Base-by-base conservation (phyloP, 208 protist species). In the Wallacemonas sp. region DNA sequence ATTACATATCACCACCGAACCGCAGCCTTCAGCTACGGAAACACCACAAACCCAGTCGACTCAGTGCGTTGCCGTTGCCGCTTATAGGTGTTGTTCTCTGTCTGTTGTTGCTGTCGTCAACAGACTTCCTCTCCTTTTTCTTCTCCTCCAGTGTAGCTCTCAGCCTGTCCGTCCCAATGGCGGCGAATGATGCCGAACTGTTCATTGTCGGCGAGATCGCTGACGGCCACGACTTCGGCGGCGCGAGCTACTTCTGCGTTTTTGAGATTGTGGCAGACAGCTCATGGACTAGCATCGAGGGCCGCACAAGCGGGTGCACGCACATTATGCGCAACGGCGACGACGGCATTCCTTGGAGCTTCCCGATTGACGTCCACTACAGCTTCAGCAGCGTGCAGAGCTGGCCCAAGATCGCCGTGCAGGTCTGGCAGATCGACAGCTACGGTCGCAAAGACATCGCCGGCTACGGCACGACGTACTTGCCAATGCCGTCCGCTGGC, bases 401-500 rank as follows among this genome's bases (percentile, higher is more conserved):
- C 1, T 97, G 93, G 93, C 93, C 93, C 0, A 94, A 94, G 71
- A 81, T 97, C 50, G 77, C 87, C 2, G 63, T 96, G 55, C 87
- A 95, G 74, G 86, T 97, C 32, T 97, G 91, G 91, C 79, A 90
- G 44, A 57, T 95, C 32, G 93, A 97, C 64, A 63, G 61, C 46
- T 95, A 94, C 55, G 89, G 89, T 16, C 72, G 91, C 44, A 94
- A 95, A 66, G 86, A 96, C 44, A 76, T 97, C 41, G 84, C 67
- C 0, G 93, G 90, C 16, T 97, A 97, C 65, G 91, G 89, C 46
- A 85, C 91, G 26, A 77, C 81, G 3, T 94, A 92, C 61, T 31
- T 97, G 8, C 93, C 93, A 8, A 83, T 87, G 57, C 81, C 84
- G 0, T 57, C 70, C 55, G 54, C 28, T 0, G 72, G 63, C 0